A percentile compares a stretch with the other conserved stretches of the same genome.
phyloP scores from a whole-genome alignment of 306 rosid species.

The Cucurbita ficifolia region DNA sequence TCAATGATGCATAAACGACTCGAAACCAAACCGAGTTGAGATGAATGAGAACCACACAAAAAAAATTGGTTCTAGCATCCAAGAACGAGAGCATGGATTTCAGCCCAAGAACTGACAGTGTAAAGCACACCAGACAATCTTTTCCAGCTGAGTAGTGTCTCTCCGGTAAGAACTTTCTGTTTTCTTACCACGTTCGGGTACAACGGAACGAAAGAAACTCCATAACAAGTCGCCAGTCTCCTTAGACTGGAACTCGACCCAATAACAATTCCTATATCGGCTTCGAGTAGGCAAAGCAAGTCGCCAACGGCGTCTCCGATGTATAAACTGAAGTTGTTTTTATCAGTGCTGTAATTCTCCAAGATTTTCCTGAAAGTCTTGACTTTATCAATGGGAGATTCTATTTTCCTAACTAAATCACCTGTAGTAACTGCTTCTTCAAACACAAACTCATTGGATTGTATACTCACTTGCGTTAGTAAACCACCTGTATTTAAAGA shows the following conservation, averaged over 20 bases:
- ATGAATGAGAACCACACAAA: not conserved
- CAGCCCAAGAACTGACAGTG: slow-evolving; percentile 88
- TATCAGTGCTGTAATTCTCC: slow-evolving; percentile 25
- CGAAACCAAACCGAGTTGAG: slow-evolving; percentile 12
- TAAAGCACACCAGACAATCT: slow-evolving; percentile 68
- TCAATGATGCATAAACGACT: slow-evolving; percentile 9
- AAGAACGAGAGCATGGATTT: slow-evolving; percentile 89
- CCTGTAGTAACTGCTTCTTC: slow-evolving; percentile 74
- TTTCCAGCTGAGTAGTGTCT: slow-evolving; percentile 50
- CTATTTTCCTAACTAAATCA: slow-evolving; percentile 60
- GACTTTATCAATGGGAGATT: slow-evolving; percentile 84
- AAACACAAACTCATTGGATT: slow-evolving; percentile 73
- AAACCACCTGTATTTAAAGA: slow-evolving; percentile 73
- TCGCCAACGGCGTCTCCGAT: slow-evolving; percentile 93
- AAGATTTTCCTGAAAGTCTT: slow-evolving; percentile 42
- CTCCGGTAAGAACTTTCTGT: slow-evolving; percentile 45
- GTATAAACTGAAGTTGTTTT: slow-evolving; percentile 53
- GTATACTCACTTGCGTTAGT: slow-evolving; percentile 41
- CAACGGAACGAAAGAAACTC: slow-evolving; percentile 71
- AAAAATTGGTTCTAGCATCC: slow-evolving; percentile 48
- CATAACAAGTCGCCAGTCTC: slow-evolving; percentile 52
- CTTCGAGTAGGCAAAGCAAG: slow-evolving; percentile 86
- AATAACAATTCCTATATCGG: slow-evolving; percentile 84
- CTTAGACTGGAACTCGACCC: slow-evolving; percentile 90
- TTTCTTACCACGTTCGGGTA: slow-evolving; percentile 61